phyloP scores from a whole-genome alignment of 1,139 yeast genomes.

The Lodderomyces parapsilosis region DNA sequence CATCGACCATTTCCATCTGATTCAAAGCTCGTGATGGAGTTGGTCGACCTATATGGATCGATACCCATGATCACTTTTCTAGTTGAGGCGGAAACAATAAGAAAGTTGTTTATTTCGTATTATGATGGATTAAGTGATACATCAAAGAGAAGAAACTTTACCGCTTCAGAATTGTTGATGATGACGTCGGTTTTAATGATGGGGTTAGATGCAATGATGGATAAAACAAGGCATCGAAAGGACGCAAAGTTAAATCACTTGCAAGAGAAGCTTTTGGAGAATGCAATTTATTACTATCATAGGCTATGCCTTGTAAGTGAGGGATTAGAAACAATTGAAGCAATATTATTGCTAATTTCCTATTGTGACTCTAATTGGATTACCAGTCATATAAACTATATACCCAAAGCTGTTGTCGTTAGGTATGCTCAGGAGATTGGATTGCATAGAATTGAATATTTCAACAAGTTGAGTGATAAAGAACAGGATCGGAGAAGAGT shows the following conservation, averaged over 20 bases:
- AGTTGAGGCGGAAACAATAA: constrained; percentile 18
- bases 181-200: constrained; percentile 33
- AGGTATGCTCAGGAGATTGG: constrained; percentile 67
- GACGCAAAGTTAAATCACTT: constrained; percentile 15
- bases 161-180: constrained; percentile 30
- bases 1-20: constrained; percentile 31
- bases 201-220: constrained; percentile 23
- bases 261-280: constrained; percentile 28
- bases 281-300: constrained; percentile 49
- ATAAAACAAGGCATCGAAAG: constrained; percentile 11
- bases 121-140: constrained; percentile 14
- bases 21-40: constrained; percentile 19
- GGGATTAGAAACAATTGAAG: constrained; percentile 51
- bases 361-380: constrained; percentile 46
- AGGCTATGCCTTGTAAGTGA: constrained; percentile 48
- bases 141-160: constrained; percentile 16
- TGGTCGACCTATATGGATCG: constrained; percentile 21
- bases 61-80: constrained; percentile 17
- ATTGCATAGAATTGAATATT: constrained; percentile 56
- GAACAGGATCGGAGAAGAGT: constrained; percentile 41
- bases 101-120: constrained; percentile 22
- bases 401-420: constrained; percentile 50
- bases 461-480: constrained; percentile 30
- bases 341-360: constrained; percentile 42
- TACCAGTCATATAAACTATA: constrained; percentile 42